These are phyloP conservation scores for Fusarium nodosum DNA, from an alignment of 2,329 filamentous ascomycete species.

Conservation along the genomic window DNA sequence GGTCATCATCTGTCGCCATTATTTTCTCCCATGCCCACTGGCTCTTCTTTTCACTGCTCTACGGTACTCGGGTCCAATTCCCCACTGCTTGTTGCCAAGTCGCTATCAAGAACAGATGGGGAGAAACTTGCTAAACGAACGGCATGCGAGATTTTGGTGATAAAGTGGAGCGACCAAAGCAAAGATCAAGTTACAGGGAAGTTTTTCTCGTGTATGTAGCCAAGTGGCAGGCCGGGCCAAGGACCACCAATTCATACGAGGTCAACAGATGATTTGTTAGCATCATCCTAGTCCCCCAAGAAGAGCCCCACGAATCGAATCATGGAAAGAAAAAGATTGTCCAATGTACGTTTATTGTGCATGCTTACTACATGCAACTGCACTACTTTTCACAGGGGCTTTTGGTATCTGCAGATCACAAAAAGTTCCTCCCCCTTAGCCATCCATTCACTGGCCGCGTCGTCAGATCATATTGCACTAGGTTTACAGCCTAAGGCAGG, in stretches of 20 bases:
- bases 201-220: slow-evolving; percentile 36
- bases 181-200: slow-evolving; percentile 17
- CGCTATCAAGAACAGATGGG: not conserved
- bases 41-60: slow-evolving; percentile 2
- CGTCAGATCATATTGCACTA: slow-evolving; percentile 28
- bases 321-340: not conserved
- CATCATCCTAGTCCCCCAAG: slow-evolving; percentile 2
- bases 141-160: slow-evolving; percentile 20
- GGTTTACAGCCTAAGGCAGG: not conserved
- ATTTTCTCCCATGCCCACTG: not conserved
- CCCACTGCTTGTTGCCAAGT: slow-evolving; percentile 6
- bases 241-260: slow-evolving; percentile 14
- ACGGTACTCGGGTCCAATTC: not conserved
- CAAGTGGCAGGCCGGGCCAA: slow-evolving; percentile 8
- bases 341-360: not conserved
- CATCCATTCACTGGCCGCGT: slow-evolving; percentile 6
- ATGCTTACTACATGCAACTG: not conserved
- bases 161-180: slow-evolving; percentile 18
- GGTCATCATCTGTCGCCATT: not conserved
- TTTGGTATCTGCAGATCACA: slow-evolving; percentile 16
- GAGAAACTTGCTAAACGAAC: slow-evolving; percentile 6
- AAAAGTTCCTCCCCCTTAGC: slow-evolving; percentile 5
- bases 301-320: slow-evolving; percentile 30
- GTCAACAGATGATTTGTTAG: not conserved
- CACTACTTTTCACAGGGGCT: not conserved